Percentiles rank a stretch among this genome's conserved stretches.
phyloP scores from a whole-genome alignment of 805 yeast species.

The Wickerhamomyces bovis region DNA sequence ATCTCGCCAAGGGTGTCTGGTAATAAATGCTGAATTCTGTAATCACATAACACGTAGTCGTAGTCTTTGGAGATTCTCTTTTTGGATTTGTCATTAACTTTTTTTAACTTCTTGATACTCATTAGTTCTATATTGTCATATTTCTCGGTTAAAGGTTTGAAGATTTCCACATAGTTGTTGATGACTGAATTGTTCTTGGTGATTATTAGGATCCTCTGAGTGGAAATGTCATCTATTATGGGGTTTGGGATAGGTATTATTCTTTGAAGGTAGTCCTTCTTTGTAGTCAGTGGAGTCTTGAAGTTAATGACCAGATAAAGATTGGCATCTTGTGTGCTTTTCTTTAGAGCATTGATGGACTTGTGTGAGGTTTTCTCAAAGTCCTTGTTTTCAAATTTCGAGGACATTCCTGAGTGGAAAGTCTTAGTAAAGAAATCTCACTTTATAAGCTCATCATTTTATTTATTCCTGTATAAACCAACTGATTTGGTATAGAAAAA shows the following conservation, averaged over 20 bases:
- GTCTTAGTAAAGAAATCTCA: too few species aligned
- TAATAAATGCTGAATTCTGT: conserved; percentile 55
- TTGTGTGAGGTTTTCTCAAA: conserved; percentile 1
- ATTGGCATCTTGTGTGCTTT: not conserved
- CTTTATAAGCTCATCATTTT: not conserved
- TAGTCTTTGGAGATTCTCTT: conserved; percentile 49
- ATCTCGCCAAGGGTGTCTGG: conserved; percentile 52
- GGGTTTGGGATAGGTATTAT: conserved; percentile 48
- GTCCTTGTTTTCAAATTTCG: not conserved
- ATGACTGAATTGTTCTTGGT: conserved; percentile 49
- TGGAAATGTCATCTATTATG: not conserved
- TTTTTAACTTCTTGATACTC: conserved; percentile 49
- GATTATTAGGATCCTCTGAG: conserved; percentile 41
- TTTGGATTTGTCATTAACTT: conserved; percentile 42
- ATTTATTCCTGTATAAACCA: too few species aligned
- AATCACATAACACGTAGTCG: conserved; percentile 66
- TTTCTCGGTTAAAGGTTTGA: conserved; percentile 12
- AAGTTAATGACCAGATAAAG: conserved; percentile 40
- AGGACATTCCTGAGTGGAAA: not conserved
- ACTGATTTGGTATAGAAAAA: not conserved
- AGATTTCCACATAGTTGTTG: conserved; percentile 19
- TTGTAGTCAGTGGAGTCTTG: conserved; percentile 35
- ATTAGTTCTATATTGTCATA: conserved; percentile 9
- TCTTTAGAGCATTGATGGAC: conserved; percentile 5
- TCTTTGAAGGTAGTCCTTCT: conserved; percentile 48